Base-by-base conservation (phyloP, 371 early-diverging fungal genomes). In the Syncephalastrum monosporum region DNA sequence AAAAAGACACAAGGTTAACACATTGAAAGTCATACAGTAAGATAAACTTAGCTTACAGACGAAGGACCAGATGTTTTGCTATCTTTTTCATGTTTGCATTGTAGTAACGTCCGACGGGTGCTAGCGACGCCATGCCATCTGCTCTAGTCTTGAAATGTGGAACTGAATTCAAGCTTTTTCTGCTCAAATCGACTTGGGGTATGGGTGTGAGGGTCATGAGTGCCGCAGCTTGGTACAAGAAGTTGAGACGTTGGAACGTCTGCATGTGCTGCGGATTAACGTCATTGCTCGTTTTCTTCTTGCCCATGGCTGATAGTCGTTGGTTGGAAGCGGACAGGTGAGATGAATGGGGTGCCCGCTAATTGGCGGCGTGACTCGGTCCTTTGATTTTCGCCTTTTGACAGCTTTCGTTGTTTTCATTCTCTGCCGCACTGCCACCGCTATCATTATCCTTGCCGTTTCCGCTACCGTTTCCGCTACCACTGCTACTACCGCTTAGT, bases 21-120 rank as follows among this genome's bases (percentile, higher is more conserved):
- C 1, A 5, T 47, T 42, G 24, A 7, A 27, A 33, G 38, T 33
- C 7, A 21, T 33, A 33, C 2, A 10, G 2, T 29, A 33, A 33
- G 1, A 33, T 33, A 33, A 33, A 19, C 4, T 27, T 33, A 24
- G 43, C 61, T 56, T 72, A 72, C 76, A 72, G 43, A 55, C 76
- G 64, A n/a, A 72, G 55, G 12, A 76, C 71, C 12, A 76, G 47
- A 12, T 61, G 59, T 24, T 56, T 59, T 1, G 68, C 63, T 38
- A 73, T 76, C 45, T 65, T 65, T 49, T 67, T 71, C 69, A 76
- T 67, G 24, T 57, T 71, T 12, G 50, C 57, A 42, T 71, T 76
- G 41, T 73, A 69, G 42, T 76, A 69, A 25, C 73, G 61, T 14
- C 68, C 69, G 5, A 68, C 55, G 12, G 67, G 55, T 23, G 56